These are phyloP conservation scores for Ganoderma resinaceum DNA, from an alignment of 1,284 basidiomycete genomes.

Conservation along the genomic window DNA sequence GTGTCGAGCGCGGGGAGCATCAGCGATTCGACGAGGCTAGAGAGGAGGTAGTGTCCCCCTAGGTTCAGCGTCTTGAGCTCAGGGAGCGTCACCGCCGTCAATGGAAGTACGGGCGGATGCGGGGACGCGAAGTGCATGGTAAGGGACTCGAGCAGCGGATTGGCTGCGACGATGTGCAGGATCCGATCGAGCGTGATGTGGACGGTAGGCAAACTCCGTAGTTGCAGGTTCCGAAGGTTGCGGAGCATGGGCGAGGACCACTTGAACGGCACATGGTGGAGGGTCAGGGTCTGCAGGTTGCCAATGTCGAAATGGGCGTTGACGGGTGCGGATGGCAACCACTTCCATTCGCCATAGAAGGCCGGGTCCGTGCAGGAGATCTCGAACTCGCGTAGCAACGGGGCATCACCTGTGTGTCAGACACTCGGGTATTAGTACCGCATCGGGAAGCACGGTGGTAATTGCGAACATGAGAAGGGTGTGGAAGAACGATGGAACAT, in stretches of 20 bases:
- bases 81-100: slow-evolving; percentile 56
- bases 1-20: slow-evolving; percentile 59
- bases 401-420: slow-evolving; percentile 62
- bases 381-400: slow-evolving; percentile 76
- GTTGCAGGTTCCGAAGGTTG: slow-evolving; percentile 61
- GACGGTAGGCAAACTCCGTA: slow-evolving; percentile 68
- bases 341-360: slow-evolving; percentile 69
- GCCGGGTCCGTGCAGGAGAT: slow-evolving; percentile 72
- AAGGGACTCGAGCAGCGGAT: slow-evolving; percentile 60
- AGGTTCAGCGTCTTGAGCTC: slow-evolving; percentile 61
- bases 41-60: slow-evolving; percentile 71
- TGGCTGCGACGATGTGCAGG: slow-evolving; percentile 63
- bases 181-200: slow-evolving; percentile 71
- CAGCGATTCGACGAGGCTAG: slow-evolving; percentile 66
- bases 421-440: neutral
- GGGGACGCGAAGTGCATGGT: slow-evolving; percentile 67
- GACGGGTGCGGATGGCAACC: slow-evolving; percentile 64
- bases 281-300: slow-evolving; percentile 58
- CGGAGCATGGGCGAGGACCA: slow-evolving; percentile 74
- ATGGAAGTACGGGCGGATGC: slow-evolving; percentile 65
- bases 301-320: slow-evolving; percentile 49
- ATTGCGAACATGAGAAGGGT: neutral
- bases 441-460: slow-evolving; percentile 1
- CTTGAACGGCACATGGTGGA: slow-evolving; percentile 77
- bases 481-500: slow-evolving; percentile 35